These are phyloP conservation scores for Dothideomycetes sp. DNA, from an alignment of 2,329 filamentous ascomycete species.

Conservation along the genomic window DNA sequence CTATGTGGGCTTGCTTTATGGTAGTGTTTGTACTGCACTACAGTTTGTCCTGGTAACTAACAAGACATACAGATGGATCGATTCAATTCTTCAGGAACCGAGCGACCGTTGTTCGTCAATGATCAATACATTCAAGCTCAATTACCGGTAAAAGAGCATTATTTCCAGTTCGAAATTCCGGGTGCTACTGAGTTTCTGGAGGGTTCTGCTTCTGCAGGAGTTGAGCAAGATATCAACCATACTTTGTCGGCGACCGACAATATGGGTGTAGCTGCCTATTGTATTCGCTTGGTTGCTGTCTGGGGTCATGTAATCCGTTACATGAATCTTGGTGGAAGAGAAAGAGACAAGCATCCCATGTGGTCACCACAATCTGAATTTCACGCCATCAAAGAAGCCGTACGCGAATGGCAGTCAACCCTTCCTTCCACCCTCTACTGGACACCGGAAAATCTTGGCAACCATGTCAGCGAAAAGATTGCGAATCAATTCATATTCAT, in stretches of 20 bases:
- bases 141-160: constrained; percentile 79
- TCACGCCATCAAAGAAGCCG: constrained; percentile 57
- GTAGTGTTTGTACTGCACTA: neutral
- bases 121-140: constrained; percentile 85
- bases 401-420: constrained; percentile 58
- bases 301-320: constrained; percentile 90
- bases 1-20: constrained; percentile 96
- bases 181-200: constrained; percentile 76
- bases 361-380: constrained; percentile 79
- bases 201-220: constrained; percentile 57
- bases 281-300: constrained; percentile 72
- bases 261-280: constrained; percentile 90
- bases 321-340: constrained; percentile 80
- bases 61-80: constrained; percentile 61
- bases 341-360: constrained; percentile 65
- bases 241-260: constrained; percentile 63
- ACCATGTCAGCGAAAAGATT: constrained; percentile 73
- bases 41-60: neutral
- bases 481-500: constrained; percentile 89
- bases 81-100: constrained; percentile 91
- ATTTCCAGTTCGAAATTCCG: constrained; percentile 85
- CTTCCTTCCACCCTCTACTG: constrained; percentile 68
- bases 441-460: constrained; percentile 69
- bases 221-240: constrained; percentile 54
- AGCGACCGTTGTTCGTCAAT: constrained; percentile 81